Percentiles rank a stretch among this genome's conserved stretches.
Evolutionary conservation across 179 eudicot species (phyloP).

Genomic region (Kewa caespitosa): DNA sequence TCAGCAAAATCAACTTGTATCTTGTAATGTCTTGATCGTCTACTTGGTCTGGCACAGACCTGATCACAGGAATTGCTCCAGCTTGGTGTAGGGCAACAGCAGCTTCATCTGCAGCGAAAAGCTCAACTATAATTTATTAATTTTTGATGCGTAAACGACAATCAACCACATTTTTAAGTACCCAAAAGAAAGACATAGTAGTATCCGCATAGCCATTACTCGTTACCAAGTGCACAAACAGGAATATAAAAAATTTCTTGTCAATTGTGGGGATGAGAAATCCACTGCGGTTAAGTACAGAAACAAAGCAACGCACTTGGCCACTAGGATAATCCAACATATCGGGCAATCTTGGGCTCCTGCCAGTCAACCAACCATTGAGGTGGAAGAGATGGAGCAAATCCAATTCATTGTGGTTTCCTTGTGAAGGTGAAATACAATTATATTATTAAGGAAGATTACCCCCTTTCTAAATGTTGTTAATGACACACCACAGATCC

Average conservation of each 20-base stretch:
- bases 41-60: conserved; percentile 46
- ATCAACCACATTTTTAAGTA: background rate
- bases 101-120: conserved; percentile 54
- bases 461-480: background rate
- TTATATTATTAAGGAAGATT: background rate
- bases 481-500: background rate
- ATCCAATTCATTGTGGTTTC: background rate
- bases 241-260: no score
- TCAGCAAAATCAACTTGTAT: conserved; percentile 58
- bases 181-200: background rate
- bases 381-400: background rate
- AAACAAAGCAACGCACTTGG: no score
- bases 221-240: background rate
- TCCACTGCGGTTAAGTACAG: no score
- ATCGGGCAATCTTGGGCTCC: background rate
- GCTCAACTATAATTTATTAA: background rate
- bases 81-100: conserved; percentile 57
- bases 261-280: no score
- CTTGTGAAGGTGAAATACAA: no score
- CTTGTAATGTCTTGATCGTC: conserved; percentile 58
- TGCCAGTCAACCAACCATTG: background rate
- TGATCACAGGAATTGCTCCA: conserved; percentile 73
- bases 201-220: background rate
- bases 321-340: background rate
- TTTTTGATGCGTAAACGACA: background rate